These are phyloP conservation scores for Rhizopus arrhizus DNA, from an alignment of 371 early-diverging fungal species.

Conservation along the genomic window DNA sequence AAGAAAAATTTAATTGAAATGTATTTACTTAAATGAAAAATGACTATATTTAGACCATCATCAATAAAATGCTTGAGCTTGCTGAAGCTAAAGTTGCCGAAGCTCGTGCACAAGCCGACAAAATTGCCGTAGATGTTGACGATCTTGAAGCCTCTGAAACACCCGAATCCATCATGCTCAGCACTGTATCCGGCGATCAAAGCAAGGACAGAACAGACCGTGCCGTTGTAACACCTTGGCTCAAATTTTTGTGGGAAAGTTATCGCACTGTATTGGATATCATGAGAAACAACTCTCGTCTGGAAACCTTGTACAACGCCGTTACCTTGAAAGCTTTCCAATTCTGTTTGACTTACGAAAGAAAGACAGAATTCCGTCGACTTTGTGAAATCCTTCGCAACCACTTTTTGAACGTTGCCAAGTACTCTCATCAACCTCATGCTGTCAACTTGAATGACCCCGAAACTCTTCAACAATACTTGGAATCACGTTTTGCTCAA, in stretches of 20 bases:
- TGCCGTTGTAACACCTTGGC: constrained; percentile 96
- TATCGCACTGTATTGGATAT: constrained; percentile 96
- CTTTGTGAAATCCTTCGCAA: constrained; percentile 95
- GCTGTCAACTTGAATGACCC: constrained; percentile 94
- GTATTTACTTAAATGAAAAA: constrained; percentile 88
- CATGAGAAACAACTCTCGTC: constrained; percentile 91
- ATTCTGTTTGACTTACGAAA: constrained; percentile 91
- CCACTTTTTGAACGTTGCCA: constrained; percentile 88
- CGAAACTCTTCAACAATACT: constrained; percentile 93
- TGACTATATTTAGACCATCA: constrained; percentile 59
- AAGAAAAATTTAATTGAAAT: constrained; percentile 93
- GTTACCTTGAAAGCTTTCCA: constrained; percentile 91
- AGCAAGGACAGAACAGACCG: constrained; percentile 95
- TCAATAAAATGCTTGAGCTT: constrained; percentile 83
- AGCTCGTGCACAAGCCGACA: constrained; percentile 92
- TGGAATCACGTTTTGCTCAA: constrained; percentile 95
- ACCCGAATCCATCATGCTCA: constrained; percentile 93
- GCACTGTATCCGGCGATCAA: constrained; percentile 93
- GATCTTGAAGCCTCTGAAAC: constrained; percentile 96
- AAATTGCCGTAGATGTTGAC: constrained; percentile 84
- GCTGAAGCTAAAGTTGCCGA: constrained; percentile 87
- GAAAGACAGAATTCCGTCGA: constrained; percentile 98
- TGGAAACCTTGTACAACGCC: constrained; percentile 92
- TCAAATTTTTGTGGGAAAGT: constrained; percentile 98
- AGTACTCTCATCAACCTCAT: constrained; percentile 91